Evolutionary conservation across 2,329 filamentous ascomycete species (phyloP).

Genomic region (Botrytis fabae): DNA sequence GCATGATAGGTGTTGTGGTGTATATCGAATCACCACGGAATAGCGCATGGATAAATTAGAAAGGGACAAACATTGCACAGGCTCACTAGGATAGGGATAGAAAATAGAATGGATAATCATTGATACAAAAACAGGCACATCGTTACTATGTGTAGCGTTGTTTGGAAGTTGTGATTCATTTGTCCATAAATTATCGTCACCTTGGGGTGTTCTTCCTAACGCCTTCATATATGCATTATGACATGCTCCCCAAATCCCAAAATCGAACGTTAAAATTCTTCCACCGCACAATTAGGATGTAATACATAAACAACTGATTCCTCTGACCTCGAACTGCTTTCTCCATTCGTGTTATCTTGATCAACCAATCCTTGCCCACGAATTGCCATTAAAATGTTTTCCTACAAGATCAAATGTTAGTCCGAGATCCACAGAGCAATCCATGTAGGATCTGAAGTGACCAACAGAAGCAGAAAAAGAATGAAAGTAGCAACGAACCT

Average conservation of each 20-base stretch:
- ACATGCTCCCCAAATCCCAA: neutral
- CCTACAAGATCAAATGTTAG: slow-evolving; percentile 60
- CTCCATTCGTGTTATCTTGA: slow-evolving; percentile 42
- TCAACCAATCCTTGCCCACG: slow-evolving; percentile 59
- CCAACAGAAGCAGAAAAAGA: slow-evolving; percentile 28
- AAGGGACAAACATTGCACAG: neutral
- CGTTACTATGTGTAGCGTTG: neutral
- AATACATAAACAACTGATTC: slow-evolving; percentile 75
- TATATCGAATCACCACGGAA: neutral
- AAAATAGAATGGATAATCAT: neutral
- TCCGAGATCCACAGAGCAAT: slow-evolving; percentile 33
- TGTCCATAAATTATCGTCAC: neutral
- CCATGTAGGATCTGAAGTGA: slow-evolving; percentile 32
- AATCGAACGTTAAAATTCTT: slow-evolving; percentile 44
- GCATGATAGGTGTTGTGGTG: neutral
- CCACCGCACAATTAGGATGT: slow-evolving; percentile 90
- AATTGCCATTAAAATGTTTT: slow-evolving; percentile 85
- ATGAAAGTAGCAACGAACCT: slow-evolving; percentile 57
- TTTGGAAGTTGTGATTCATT: neutral
- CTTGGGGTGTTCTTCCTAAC: neutral
- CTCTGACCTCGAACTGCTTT: slow-evolving; percentile 46
- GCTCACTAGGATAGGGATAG: neutral
- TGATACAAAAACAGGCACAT: neutral
- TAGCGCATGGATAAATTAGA: neutral
- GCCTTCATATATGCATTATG: slow-evolving; percentile 18